Base-by-base conservation (phyloP, 768 basidiomycete species). In the Tricholoma saponaceum region DNA sequence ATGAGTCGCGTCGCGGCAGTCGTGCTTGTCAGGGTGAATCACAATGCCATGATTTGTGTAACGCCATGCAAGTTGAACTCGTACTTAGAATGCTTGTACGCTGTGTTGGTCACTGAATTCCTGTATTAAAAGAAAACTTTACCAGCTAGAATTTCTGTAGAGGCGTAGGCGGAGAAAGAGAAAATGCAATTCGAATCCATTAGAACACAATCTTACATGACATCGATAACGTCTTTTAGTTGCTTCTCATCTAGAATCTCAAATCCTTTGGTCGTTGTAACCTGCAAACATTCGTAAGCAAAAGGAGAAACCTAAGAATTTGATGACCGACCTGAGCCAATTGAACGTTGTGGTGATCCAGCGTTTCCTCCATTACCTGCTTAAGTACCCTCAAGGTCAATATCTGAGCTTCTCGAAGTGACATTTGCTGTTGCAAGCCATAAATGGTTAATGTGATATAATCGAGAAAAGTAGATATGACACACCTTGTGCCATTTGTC, bases 301-400 rank as follows among this genome's bases (percentile, higher is more conserved):
- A 52, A 23, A 13, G 39, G 18, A 20, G 9, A 18, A 33, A 57
- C 44, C 7, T 5, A 56, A 52, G 49, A 16, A 33, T 25, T 56
- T 52, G 20, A n/a, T 13, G 30, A 72, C 79, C 30, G 54, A 90
- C 95, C 81, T 95, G 94, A 53, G 96, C 95, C 13, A 99, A 80
- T 72, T 98, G 95, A 23, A 98, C 95, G 64, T 99, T 98, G 76
- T 98, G 95, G 65, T 97, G 92, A 74, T 98, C 96, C 43, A 99
- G 83, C 72, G 97, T 98, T 77, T 98, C 97, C 72, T 98, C 97
- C 97, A 98, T 99, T 44, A 98, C 97, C 76, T 98, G 95, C 76
- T 99, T 98, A 60, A 98, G 77, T 47, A 98, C 92, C 61, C 85
- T 87, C 53, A 98, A 76, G 3, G 92, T 89, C 60, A 98, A 76